Percentiles rank a stretch among this genome's conserved stretches.
Conservation (phyloP, 768 basidiomycete genomes). For the Trametes gibbosa region DNA sequence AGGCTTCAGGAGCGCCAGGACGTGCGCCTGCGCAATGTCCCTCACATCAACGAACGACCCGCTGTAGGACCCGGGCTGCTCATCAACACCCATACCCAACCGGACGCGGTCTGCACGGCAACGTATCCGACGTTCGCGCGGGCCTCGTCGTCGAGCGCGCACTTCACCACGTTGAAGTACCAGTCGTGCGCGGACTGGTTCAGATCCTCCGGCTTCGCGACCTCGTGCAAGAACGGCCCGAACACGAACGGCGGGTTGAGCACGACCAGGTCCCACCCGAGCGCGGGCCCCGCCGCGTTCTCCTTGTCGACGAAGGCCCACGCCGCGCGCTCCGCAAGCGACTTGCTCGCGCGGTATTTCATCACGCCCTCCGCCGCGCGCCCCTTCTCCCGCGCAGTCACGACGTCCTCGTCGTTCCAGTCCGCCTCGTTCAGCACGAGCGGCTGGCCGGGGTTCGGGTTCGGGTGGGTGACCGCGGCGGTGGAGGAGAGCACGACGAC, state of each 20-base stretch:
- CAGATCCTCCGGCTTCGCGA: slow-evolving; percentile 33
- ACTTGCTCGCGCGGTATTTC: slow-evolving; percentile 62
- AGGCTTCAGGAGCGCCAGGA: slow-evolving; percentile 46
- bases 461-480: slow-evolving; percentile 39
- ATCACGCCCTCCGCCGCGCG: slow-evolving; percentile 35
- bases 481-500: slow-evolving; percentile 59
- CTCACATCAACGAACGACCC: slow-evolving; percentile 43
- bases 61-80: not conserved
- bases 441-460: slow-evolving; percentile 20
- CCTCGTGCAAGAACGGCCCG: slow-evolving; percentile 33
- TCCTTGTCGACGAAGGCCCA: slow-evolving; percentile 30
- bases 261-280: slow-evolving; percentile 31
- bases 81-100: no score
- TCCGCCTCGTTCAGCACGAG: slow-evolving; percentile 46
- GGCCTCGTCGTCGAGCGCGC: slow-evolving; percentile 17
- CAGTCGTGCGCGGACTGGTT: slow-evolving; percentile 33
- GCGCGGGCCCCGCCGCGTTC: not conserved
- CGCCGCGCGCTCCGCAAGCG: slow-evolving; percentile 57
- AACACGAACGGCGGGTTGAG: slow-evolving; percentile 50
- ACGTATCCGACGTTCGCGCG: slow-evolving; percentile 11
- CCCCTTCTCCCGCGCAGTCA: slow-evolving; percentile 48
- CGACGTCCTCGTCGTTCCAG: slow-evolving; percentile 57
- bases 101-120: slow-evolving; percentile 28
- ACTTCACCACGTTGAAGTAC: slow-evolving; percentile 25
- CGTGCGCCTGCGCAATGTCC: slow-evolving; percentile 54